Conservation (phyloP, 768 basidiomycete genomes). For the Tricholoma matsutake region DNA sequence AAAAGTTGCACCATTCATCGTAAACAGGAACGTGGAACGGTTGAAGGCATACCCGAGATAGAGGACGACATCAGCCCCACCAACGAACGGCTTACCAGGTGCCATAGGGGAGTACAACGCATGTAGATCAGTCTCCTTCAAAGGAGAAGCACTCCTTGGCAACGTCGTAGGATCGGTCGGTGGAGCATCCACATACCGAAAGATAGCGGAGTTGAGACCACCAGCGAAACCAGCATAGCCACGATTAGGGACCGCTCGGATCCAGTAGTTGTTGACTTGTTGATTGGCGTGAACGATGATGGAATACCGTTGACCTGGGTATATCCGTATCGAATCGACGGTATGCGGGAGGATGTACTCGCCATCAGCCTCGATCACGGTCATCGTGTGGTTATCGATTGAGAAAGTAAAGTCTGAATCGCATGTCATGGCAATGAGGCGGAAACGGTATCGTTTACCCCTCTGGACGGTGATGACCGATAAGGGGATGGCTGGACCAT, state of each 20-base stretch:
- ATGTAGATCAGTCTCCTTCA: constrained; percentile 39
- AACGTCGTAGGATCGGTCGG: constrained; percentile 21
- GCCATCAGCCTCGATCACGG: constrained; percentile 52
- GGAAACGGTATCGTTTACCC: constrained; percentile 35
- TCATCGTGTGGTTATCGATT: constrained; percentile 44
- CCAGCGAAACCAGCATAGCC: constrained; percentile 25
- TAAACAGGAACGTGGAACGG: constrained; percentile 11
- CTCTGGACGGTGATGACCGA: constrained; percentile 33
- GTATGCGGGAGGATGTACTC: constrained; percentile 37
- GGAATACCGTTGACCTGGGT: constrained; percentile 29
- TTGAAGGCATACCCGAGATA: constrained; percentile 29
- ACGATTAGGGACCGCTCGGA: constrained; percentile 31
- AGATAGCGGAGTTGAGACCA: constrained; percentile 46
- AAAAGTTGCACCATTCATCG: constrained; percentile 30
- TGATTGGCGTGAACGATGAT: constrained; percentile 43
- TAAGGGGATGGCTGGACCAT: constrained; percentile 21
- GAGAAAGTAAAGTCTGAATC: constrained; percentile 37
- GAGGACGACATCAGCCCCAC: constrained; percentile 40
- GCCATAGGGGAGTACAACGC: constrained; percentile 26
- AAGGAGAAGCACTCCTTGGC: constrained; percentile 12
- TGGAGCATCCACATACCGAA: constrained; percentile 47
- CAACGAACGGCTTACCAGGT: constrained; percentile 27
- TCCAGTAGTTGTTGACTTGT: constrained; percentile 49
- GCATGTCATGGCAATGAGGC: constrained; percentile 35
- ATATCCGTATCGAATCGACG: constrained; percentile 44